Base-by-base conservation (phyloP, 768 basidiomycete species). In the Zangia roseola region DNA sequence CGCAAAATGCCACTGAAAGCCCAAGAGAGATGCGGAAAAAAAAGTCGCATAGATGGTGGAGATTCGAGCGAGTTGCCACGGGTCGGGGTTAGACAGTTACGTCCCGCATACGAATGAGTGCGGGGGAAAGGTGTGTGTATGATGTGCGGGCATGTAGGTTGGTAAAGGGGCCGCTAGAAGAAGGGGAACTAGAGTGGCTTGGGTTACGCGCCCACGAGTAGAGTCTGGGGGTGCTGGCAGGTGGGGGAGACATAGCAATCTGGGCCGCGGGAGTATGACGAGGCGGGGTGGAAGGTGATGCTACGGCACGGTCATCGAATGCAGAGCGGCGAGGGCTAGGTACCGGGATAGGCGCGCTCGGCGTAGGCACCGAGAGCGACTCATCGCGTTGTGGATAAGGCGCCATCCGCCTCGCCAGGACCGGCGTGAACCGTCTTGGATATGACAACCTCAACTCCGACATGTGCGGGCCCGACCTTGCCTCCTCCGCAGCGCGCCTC, bases 121-220 rank as follows among this genome's bases (percentile, higher is more conserved):
- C 62, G 5, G 80, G 71, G 1, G 75, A 70, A 53, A 85, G 74
- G 51, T 78, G 80, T n/a, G 78, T 67, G 34, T 78, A 76, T 19
- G 83, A 82, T 65, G 79, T 73, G 58, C 83, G 79, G 9, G 82
- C 82, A 43, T 63, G 70, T 37, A 77, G 75, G 59, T 84, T 85
- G 43, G 79, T 76, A 44, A 86, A 74, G 7, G 80, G 83, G 12
- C 70, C 57, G n/a, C 74, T 70, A 20, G 64, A 46, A 53, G 68
- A 51, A 45, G 59, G 52, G 59, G 65, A 47, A 64, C 65, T 10
- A 69, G 79, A 38, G 70, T 74, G 23, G 52, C 43, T 34, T 64
- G 69, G 49, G 61, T 60, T 45, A 61, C 58, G 46, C n/a, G 68
- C 53, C 83, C 83, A 84, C 1, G 75, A 69, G 60, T 83, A 83